phyloP scores from a whole-genome alignment of 352 stramenopile species.

The Phytopythium cucurbitacearum region DNA sequence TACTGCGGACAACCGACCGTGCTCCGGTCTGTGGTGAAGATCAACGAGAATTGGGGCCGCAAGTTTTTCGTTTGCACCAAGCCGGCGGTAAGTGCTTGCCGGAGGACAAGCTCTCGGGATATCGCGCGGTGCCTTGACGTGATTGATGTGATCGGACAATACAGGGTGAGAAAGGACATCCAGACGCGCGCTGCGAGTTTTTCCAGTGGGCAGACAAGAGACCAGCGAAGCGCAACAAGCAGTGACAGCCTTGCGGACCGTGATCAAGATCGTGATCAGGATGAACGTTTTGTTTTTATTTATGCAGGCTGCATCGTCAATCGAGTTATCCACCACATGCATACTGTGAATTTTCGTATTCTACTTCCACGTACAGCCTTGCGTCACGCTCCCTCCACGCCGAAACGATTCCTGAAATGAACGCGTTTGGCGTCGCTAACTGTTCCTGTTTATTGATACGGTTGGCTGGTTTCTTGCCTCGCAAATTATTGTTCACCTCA shows the following conservation, averaged over 20 bases:
- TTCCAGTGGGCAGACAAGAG: constrained; percentile 75
- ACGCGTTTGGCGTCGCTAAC: background rate
- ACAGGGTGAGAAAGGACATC: constrained; percentile 76
- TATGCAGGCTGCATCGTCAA: too few species aligned
- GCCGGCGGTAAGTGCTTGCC: constrained; percentile 37
- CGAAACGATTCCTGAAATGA: too few species aligned
- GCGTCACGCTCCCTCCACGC: too few species aligned
- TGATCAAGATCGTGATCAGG: too few species aligned
- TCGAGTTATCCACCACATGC: too few species aligned
- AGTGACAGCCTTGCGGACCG: constrained; percentile 2
- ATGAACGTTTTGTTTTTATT: too few species aligned
- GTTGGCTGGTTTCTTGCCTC: background rate
- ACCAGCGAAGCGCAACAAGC: constrained; percentile 12
- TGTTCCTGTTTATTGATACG: constrained; percentile 9
- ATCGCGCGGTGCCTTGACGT: background rate
- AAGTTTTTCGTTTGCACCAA: constrained; percentile 88
- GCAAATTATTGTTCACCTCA: too few species aligned
- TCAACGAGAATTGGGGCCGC: constrained; percentile 75
- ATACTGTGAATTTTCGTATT: too few species aligned
- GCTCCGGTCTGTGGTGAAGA: constrained; percentile 73
- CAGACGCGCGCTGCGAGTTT: constrained; percentile 77
- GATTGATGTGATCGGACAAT: constrained; percentile 1
- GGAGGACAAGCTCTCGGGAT: background rate
- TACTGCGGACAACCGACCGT: constrained; percentile 63
- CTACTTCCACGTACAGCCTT: too few species aligned